Base-by-base conservation (phyloP, 768 basidiomycete genomes). In the Pisolithus microcarpus region DNA sequence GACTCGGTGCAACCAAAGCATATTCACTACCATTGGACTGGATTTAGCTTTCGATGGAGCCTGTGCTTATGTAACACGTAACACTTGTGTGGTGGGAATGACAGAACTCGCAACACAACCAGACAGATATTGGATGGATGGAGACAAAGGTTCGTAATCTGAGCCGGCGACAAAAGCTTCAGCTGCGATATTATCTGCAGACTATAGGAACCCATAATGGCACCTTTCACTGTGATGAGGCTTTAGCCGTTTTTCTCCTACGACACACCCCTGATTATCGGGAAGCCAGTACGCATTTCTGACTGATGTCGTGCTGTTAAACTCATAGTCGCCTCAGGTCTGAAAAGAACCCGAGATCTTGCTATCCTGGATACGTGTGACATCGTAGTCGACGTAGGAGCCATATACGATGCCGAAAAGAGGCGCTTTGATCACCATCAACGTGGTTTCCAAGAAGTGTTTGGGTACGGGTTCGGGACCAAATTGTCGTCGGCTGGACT, bases 211-310 rank as follows among this genome's bases (percentile, higher is more conserved):
- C 94, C 1, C 93, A 97, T 68, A 91, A 87, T 52, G 94, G 94
- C 16, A 91, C 91, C 0, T 97, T 97, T 65, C 94, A 99, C 61
- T 94, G 91, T 67, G 95, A 99, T 60, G 95, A 99, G 71, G 92
- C 93, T 0, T 78, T 98, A 30, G 96, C 95, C 0, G 88, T 95
- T 16, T 93, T 85, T 67, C 76, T 99, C 56, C 75, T 99, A 28
- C 82, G 82, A 45, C 81, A 81, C 58, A 94, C 92, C 2, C 68
- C 77, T 16, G 70, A 78, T 8, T 99, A 88, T 69, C 79, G 76
- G 37, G 77, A 82, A 64, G 85, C 92, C 60, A 81, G 91, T 88
- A 56, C 50, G 72, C 58, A 38, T 45, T 50, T 34, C 34, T 49
- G 37, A 26, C 23, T 30, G 34, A 44, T 40, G 43, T 31, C 48